Conservation (phyloP, 306 rosid species). For the Pyrus pyrifolia region DNA sequence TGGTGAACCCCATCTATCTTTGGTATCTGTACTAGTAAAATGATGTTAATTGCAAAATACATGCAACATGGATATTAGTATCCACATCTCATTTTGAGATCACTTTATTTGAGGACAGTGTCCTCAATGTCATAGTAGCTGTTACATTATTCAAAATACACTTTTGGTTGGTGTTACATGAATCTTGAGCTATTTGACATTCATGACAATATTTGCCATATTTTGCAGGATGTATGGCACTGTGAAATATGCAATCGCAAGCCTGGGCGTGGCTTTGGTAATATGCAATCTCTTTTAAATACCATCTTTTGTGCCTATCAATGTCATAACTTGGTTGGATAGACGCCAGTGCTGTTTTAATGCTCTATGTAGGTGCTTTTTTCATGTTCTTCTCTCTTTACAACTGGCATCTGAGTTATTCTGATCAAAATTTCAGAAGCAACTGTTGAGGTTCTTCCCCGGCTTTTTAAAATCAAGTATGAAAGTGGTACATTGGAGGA, state of each 20-base stretch:
- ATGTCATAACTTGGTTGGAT: slow-evolving; percentile 2
- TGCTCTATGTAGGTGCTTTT: background rate
- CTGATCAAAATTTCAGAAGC: slow-evolving; percentile 61
- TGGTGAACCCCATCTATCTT: slow-evolving; percentile 19
- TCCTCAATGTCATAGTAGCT: background rate
- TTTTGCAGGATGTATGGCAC: slow-evolving; percentile 94
- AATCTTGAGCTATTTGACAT: background rate
- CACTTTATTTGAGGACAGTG: background rate
- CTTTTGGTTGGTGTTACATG: background rate
- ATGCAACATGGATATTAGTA: background rate
- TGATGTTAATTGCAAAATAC: background rate
- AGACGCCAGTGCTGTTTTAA: background rate
- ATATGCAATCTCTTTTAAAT: background rate
- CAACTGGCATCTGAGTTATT: slow-evolving; percentile 15
- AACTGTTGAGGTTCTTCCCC: slow-evolving; percentile 91
- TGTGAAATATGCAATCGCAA: slow-evolving; percentile 96
- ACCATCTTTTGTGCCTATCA: slow-evolving; percentile 6
- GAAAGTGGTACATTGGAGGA: slow-evolving; percentile 99
- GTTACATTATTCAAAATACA: background rate
- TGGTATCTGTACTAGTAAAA: slow-evolving; percentile 6
- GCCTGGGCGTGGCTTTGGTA: slow-evolving; percentile 99
- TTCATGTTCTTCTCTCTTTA: slow-evolving; percentile 1
- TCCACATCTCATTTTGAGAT: background rate
- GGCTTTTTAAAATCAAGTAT: slow-evolving; percentile 92
- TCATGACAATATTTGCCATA: slow-evolving; percentile 4